Base-by-base conservation (phyloP, 257 asterid genomes). In the Primulina huaijiensis region DNA sequence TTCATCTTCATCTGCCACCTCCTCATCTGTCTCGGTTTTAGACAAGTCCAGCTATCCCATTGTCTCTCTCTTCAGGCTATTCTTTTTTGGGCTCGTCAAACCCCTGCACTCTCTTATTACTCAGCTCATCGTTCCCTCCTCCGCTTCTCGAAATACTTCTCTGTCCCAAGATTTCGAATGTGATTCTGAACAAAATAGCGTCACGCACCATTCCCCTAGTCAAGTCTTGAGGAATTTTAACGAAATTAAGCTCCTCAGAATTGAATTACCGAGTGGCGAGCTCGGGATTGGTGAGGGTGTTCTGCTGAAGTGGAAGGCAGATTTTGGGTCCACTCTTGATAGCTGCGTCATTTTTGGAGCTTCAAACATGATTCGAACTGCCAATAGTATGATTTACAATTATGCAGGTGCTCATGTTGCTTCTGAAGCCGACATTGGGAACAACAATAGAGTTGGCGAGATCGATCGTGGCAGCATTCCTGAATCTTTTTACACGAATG, bases 301-400 rank as follows among this genome's bases (percentile, higher is more conserved):
- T 78, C 68, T 89, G 75, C 92, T 90, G 4, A 90, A 85, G 57
- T 88, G 97, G 97, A 86, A 90, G 70, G 97, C 96, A 7, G 75
- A 78, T 79, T 91, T 91, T 8, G 97, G 96, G 30, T 91, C 97
- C 20, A 91, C 97, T 2, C 86, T 91, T 5, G 96, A 91, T 67
- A 89, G 74, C 59, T 89, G 97, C 29, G 96, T 87, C 12, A 91
- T 91, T 56, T 89, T 91, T 1, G 96, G 97, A n/a, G 97, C 97
- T 8, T 82, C 97, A 1, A 82, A 88, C 35, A 84, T 87, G 7
- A 72, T 73, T 74, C 86, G 75, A 34, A 77, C 78, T 34, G 17
- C 30, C 12, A 73, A 60, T 55, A 67, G 30, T 12, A 7, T 53
- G 8, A 23, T 63, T 62, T 6, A 2, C 52, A 40, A 40, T 11